phyloP scores from a whole-genome alignment of 345 rosid genomes.

The Hirschfeldia incana region DNA sequence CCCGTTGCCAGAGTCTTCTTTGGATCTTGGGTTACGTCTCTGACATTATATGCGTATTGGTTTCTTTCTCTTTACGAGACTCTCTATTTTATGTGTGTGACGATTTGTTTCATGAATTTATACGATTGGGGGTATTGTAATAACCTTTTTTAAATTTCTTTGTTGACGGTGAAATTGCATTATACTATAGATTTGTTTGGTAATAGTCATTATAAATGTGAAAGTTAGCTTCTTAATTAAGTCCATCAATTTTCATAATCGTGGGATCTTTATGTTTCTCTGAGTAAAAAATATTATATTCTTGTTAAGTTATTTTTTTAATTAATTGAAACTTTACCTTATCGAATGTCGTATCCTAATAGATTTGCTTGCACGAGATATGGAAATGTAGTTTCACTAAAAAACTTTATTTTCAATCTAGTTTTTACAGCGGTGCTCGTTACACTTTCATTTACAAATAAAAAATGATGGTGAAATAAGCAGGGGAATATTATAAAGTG shows the following conservation, averaged over 20 bases:
- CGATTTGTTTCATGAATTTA: not conserved
- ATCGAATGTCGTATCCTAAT: not conserved
- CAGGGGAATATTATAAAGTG: not conserved
- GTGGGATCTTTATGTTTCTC: not conserved
- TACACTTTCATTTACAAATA: not conserved
- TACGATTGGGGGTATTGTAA: conserved; percentile 19
- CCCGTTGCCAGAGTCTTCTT: conserved; percentile 39
- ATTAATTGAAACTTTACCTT: not conserved
- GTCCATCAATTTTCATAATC: not conserved
- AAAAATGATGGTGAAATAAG: not conserved
- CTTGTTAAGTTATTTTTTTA: not conserved
- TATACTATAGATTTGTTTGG: not conserved
- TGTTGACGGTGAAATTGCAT: not conserved
- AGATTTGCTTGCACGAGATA: not conserved
- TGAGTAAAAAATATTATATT: not conserved
- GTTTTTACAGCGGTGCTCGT: not conserved
- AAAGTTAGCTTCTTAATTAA: not conserved
- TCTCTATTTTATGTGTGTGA: conserved; percentile 16
- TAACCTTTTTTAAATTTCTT: not conserved
- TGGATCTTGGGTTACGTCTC: conserved; percentile 76
- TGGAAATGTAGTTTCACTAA: not conserved
- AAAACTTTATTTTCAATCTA: not conserved
- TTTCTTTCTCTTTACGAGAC: not conserved
- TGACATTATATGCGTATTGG: conserved; percentile 13
- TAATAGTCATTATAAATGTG: not conserved